Conservation (phyloP, 2,329 filamentous ascomycete genomes). For the Trichoderma aggressivum region DNA sequence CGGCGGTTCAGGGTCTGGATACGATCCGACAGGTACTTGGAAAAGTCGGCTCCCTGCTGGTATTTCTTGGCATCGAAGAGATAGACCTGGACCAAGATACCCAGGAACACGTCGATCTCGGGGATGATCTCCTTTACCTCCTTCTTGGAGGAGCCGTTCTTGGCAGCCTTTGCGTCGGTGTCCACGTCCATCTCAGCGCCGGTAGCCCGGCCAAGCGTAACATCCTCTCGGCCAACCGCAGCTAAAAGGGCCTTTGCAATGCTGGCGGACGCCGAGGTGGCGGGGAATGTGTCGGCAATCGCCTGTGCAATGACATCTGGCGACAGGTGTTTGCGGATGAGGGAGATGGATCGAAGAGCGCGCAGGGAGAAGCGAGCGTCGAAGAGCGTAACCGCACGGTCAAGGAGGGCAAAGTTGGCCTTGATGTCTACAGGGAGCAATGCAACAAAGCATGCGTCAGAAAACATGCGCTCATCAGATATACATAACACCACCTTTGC, state of each 20-base stretch:
- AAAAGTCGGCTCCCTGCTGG: conserved; percentile 79
- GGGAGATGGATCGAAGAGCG: conserved; percentile 91
- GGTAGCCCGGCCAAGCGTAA: conserved; percentile 56
- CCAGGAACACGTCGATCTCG: conserved; percentile 85
- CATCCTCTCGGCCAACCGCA: conserved; percentile 64
- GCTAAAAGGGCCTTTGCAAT: conserved; percentile 67
- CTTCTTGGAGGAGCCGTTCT: conserved; percentile 58
- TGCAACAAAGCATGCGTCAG: conserved; percentile 24
- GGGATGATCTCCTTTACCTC: conserved; percentile 74
- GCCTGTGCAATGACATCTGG: conserved; percentile 77
- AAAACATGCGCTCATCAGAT: background rate
- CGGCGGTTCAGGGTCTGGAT: conserved; percentile 88
- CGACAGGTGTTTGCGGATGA: conserved; percentile 85
- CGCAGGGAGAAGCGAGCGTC: conserved; percentile 93
- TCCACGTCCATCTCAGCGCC: conserved; percentile 72
- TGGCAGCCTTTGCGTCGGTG: conserved; percentile 51
- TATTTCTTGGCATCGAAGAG: conserved; percentile 82
- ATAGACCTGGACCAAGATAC: conserved; percentile 81
- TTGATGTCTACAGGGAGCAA: conserved; percentile 70
- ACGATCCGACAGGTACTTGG: conserved; percentile 74
- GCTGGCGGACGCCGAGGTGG: conserved; percentile 56
- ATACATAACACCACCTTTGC: background rate
- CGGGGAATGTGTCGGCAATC: conserved; percentile 75
- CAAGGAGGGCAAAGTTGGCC: conserved; percentile 85
- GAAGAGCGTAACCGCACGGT: conserved; percentile 87